Percentiles rank a stretch among this genome's conserved stretches.
Evolutionary conservation across 345 rosid species (phyloP).

Genomic region (Jatropha curcas): DNA sequence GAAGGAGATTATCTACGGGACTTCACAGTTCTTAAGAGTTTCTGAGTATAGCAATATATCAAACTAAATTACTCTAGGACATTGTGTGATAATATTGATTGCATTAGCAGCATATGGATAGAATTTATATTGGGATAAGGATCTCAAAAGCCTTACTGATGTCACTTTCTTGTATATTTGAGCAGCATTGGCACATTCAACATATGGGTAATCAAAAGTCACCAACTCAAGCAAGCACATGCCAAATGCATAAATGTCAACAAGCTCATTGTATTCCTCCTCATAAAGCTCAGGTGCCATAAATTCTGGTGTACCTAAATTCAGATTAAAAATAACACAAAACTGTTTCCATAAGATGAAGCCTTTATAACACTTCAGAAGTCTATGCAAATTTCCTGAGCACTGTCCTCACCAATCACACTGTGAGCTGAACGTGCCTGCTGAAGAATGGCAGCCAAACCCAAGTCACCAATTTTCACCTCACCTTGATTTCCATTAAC

Average conservation of each 20-base stretch:
- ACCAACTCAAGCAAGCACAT: conserved; percentile 43
- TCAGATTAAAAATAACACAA: neutral
- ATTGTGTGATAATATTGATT: neutral
- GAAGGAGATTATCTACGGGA: neutral
- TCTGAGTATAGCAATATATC: conserved; percentile 3
- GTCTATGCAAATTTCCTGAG: neutral
- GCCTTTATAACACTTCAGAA: neutral
- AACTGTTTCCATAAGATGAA: too few species aligned
- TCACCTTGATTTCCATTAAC: conserved; percentile 43
- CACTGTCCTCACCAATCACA: conserved; percentile 31
- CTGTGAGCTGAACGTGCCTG: conserved; percentile 40
- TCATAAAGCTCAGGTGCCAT: conserved; percentile 44
- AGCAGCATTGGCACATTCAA: conserved; percentile 38
- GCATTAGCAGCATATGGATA: neutral
- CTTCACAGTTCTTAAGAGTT: neutral
- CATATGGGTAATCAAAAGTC: conserved; percentile 37
- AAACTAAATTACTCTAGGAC: neutral
- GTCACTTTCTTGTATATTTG: conserved; percentile 41
- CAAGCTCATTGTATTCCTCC: conserved; percentile 42
- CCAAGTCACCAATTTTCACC: conserved; percentile 40
- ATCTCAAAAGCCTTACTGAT: conserved; percentile 24
- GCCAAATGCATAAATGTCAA: conserved; percentile 41
- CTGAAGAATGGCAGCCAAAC: conserved; percentile 40
- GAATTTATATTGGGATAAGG: neutral
- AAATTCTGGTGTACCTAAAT: conserved; percentile 37